phyloP scores from a whole-genome alignment of 2,329 filamentous ascomycete species.

The Aureobasidium mangrovei region DNA sequence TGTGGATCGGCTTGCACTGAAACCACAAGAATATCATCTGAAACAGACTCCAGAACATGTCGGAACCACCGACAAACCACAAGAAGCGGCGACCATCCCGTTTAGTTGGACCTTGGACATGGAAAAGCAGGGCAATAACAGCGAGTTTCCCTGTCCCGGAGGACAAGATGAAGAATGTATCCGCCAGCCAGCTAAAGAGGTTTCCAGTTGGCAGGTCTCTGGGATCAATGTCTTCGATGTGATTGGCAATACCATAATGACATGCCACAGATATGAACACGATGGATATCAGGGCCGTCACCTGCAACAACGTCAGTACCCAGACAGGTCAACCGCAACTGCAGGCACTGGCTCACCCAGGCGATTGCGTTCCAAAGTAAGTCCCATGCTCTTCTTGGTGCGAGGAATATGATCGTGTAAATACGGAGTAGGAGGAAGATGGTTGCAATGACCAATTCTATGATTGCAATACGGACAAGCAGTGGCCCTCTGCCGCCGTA shows the following conservation, averaged over 20 bases:
- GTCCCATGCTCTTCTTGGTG: neutral
- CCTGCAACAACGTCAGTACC: neutral
- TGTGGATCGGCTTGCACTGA: conserved; percentile 4
- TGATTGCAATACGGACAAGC: neutral
- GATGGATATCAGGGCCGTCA: neutral
- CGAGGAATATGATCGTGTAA: neutral
- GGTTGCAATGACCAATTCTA: neutral
- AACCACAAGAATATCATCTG: conserved; percentile 8
- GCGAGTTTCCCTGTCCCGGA: conserved; percentile 7
- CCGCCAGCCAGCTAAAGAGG: conserved; percentile 2
- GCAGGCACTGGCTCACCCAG: neutral
- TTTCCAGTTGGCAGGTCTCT: neutral
- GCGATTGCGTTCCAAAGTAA: neutral
- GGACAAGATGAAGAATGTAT: neutral
- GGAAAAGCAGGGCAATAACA: neutral
- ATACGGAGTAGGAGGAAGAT: neutral
- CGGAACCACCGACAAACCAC: conserved; percentile 2
- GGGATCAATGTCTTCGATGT: neutral
- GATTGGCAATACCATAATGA: conserved; percentile 1
- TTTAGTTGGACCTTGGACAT: conserved; percentile 7
- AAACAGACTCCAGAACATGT: conserved; percentile 1
- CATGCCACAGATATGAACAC: neutral
- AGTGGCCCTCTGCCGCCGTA: conserved; percentile 3
- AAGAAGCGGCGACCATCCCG: neutral
- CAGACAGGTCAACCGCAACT: neutral